Base-by-base conservation (phyloP, 2,329 filamentous ascomycete genomes). In the Alternaria sp. region DNA sequence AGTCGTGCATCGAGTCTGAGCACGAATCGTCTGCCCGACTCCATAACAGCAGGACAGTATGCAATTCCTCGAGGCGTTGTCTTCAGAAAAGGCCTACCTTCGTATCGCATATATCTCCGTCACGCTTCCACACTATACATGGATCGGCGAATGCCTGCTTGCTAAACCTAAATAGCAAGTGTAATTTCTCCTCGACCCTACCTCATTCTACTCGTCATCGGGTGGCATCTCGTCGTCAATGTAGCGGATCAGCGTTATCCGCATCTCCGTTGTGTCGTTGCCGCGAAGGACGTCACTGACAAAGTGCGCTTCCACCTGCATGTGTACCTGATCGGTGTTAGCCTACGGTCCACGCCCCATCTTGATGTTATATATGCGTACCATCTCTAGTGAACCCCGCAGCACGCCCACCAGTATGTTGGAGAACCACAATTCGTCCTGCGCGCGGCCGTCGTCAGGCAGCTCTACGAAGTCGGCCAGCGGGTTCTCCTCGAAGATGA, bases 381-480 rank as follows among this genome's bases (percentile, higher is more conserved):
- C 95, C 96, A 99, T 99, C 81, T 99, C 96, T 62, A 99, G 81
- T 1, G 95, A 91, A 13, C 96, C 96, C 71, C 96, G 87, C 65
- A 99, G 83, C 46, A 99, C 92, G 46, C 96, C 96, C 73, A 96
- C 97, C 46, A 98, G 87, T 61, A 99, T 96, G 81, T 98, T 99
- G 6, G 93, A 97, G 81, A 96, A 99, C 96, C 96, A 99, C 43
- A 99, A 84, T 82, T 98, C 95, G 75, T 97, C 94, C 81, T 99
- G 96, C 4, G 96, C 93, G 67, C 93, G 88, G 55, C 94, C 96
- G 81, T 99, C 96, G 77, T 99, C 96, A 1, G 96, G 96, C 46
- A 99, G 84, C 81, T 99, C 96, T 52, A 99, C 96, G 82, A 98
- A 99, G 81, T 99, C 96, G 55, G 94, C 94, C 62, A 99, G 84